Base-by-base conservation (phyloP, 257 asterid species). In the Paraleonurus japonicus region DNA sequence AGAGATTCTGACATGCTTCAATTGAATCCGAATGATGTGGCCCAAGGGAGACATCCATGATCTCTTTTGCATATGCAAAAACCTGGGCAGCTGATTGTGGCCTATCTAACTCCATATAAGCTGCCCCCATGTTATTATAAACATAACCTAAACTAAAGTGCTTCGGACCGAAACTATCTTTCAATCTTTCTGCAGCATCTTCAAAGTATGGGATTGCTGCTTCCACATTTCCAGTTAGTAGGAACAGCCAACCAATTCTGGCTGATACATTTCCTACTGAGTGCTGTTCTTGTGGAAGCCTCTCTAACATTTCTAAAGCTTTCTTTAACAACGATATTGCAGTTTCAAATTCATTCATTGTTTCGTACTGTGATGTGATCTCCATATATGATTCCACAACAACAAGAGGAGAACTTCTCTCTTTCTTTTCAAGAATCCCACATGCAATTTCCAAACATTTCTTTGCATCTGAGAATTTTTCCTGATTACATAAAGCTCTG, bases 51-150 rank as follows among this genome's bases (percentile, higher is more conserved):
- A 89, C 92, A 68, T 94, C 96, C 96, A 94, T 84, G 76, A 91
- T 84, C 76, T 94, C 98, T 75, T 85, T 94, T 22, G 96, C 96
- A 77, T 77, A 80, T 9, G 98, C 96, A 79, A 94, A 94, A 45
- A 84, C 92, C 84, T 88, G 95, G 4, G 96, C 99, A 70, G 98
- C 98, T 27, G 99, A 89, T 54, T 94, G 96, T 24, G 95, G 95
- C 70, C 98, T 85, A 75, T 86, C 93, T 65, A 91, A 73, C 78
- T 91, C 97, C 89, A 94, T 61, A 80, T 91, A 91, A 47, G 96
- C 96, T 50, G 96, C 97, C 1, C 97, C 98, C 77, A 94, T 68
- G 81, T 94, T 90, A 69, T 91, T 91, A 78, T 94, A 94, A 60
- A 91, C 96, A 73, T 91, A 91, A 50, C 92, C 97, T 20, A 91